A percentile compares a stretch with the other conserved stretches of the same genome.
phyloP scores from a whole-genome alignment of 1,284 basidiomycete genomes.

The Singerocomus rubriflavus region DNA sequence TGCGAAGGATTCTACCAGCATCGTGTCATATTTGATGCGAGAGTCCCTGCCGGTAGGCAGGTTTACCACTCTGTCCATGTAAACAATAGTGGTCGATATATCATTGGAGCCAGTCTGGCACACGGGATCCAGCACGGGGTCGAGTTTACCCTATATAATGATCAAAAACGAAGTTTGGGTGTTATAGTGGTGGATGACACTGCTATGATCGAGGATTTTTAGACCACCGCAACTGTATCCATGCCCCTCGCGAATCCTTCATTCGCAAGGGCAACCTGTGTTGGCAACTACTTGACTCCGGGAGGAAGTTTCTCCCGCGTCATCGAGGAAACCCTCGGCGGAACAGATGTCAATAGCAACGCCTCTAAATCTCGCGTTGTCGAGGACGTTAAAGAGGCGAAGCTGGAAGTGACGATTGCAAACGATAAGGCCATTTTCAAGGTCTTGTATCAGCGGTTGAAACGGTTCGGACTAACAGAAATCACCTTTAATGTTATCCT shows the following conservation, averaged over 20 bases:
- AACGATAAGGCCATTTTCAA: constrained; percentile 5
- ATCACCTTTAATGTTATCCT: neutral
- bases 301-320: neutral
- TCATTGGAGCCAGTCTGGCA: constrained; percentile 15
- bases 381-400: neutral
- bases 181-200: neutral
- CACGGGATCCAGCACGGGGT: constrained; percentile 16
- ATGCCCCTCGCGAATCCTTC: neutral
- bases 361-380: constrained; percentile 4
- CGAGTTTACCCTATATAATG: constrained; percentile 14
- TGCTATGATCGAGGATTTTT: constrained; percentile 15
- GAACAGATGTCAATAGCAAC: neutral
- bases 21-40: constrained; percentile 20
- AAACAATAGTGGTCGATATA: neutral
- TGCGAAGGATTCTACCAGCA: constrained; percentile 16
- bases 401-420: constrained; percentile 9
- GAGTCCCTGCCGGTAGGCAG: constrained; percentile 1
- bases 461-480: constrained; percentile 9
- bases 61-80: constrained; percentile 1
- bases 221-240: constrained; percentile 8
- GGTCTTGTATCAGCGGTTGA: constrained; percentile 13
- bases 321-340: constrained; percentile 3
- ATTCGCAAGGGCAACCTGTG: constrained; percentile 13
- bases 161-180: neutral
- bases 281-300: constrained; percentile 9